These are phyloP conservation scores for Podospora fimiseda DNA, from an alignment of 495 filamentous ascomycete genomes.

Conservation along the genomic window DNA sequence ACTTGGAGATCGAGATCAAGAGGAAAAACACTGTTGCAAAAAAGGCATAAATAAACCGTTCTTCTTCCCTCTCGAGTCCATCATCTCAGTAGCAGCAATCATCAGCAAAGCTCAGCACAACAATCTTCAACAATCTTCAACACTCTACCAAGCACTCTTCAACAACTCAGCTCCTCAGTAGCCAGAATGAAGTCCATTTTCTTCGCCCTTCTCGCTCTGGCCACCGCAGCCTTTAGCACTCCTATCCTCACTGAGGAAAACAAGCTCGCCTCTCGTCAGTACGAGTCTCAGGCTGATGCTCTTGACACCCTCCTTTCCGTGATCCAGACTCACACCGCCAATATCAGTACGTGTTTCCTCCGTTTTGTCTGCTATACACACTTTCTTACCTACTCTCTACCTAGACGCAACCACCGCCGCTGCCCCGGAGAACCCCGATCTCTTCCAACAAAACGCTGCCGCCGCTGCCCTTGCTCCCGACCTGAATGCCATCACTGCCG, in stretches of 20 bases:
- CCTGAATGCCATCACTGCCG: slow-evolving; percentile 27
- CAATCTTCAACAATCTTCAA: background rate
- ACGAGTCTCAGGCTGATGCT: slow-evolving; percentile 28
- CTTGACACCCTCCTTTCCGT: slow-evolving; percentile 24
- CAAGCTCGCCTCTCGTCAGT: slow-evolving; percentile 10
- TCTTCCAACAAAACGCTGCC: slow-evolving; percentile 20
- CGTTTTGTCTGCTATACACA: background rate
- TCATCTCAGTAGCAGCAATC: slow-evolving; percentile 7
- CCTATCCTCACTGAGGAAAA: slow-evolving; percentile 21
- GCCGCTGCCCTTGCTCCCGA: slow-evolving; percentile 28
- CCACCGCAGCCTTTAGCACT: slow-evolving; percentile 29
- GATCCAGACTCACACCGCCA: slow-evolving; percentile 29
- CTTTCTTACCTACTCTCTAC: background rate
- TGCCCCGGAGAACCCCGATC: slow-evolving; percentile 20
- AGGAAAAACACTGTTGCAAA: background rate
- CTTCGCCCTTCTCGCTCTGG: slow-evolving; percentile 29
- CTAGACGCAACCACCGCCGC: slow-evolving; percentile 23
- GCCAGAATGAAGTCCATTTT: slow-evolving; percentile 35
- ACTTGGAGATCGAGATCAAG: background rate
- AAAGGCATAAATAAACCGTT: slow-evolving; percentile 9
- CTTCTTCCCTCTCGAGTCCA: background rate
- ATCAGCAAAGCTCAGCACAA: background rate
- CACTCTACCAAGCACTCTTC: background rate
- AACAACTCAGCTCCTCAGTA: background rate
- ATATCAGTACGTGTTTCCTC: slow-evolving; percentile 28